These are phyloP conservation scores for Claviceps citrina DNA, from an alignment of 2,329 filamentous ascomycete genomes.

Conservation along the genomic window DNA sequence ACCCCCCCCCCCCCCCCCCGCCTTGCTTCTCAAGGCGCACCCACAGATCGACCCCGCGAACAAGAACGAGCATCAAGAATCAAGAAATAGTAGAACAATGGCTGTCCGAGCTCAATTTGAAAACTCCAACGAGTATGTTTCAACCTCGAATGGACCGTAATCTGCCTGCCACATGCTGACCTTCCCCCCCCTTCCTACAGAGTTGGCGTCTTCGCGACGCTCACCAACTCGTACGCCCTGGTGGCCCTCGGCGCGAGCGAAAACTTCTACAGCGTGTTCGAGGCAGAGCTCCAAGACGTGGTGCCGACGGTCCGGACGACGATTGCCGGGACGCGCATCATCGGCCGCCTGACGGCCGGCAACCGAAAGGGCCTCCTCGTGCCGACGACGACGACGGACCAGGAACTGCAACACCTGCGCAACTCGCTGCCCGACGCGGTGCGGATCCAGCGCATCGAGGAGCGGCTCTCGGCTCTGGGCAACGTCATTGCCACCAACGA, in stretches of 20 bases:
- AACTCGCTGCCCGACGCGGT: slow-evolving; percentile 86
- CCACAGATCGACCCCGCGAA: background rate
- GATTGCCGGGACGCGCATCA: slow-evolving; percentile 90
- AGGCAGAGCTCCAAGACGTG: slow-evolving; percentile 91
- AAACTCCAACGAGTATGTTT: slow-evolving; percentile 73
- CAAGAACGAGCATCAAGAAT: background rate
- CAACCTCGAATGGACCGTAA: too few relatives aligned
- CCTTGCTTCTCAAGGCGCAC: background rate
- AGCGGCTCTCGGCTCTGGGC: slow-evolving; percentile 83
- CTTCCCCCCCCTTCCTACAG: slow-evolving; percentile 29
- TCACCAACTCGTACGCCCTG: slow-evolving; percentile 94
- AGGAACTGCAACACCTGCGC: slow-evolving; percentile 92
- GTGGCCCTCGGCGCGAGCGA: slow-evolving; percentile 89
- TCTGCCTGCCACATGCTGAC: background rate
- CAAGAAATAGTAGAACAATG: slow-evolving; percentile 28
- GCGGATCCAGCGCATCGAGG: slow-evolving; percentile 94
- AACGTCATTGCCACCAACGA: slow-evolving; percentile 97
- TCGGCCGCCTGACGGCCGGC: slow-evolving; percentile 85
- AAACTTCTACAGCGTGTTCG: slow-evolving; percentile 99
- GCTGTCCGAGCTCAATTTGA: slow-evolving; percentile 64
- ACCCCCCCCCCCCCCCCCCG: too few relatives aligned
- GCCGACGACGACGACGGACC: slow-evolving; percentile 88
- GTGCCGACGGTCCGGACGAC: slow-evolving; percentile 95
- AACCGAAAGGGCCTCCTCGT: slow-evolving; percentile 96
- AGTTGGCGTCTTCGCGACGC: slow-evolving; percentile 89